Evolutionary conservation across 106 monocot species (phyloP).

Genomic region (Dioscorea alata): DNA sequence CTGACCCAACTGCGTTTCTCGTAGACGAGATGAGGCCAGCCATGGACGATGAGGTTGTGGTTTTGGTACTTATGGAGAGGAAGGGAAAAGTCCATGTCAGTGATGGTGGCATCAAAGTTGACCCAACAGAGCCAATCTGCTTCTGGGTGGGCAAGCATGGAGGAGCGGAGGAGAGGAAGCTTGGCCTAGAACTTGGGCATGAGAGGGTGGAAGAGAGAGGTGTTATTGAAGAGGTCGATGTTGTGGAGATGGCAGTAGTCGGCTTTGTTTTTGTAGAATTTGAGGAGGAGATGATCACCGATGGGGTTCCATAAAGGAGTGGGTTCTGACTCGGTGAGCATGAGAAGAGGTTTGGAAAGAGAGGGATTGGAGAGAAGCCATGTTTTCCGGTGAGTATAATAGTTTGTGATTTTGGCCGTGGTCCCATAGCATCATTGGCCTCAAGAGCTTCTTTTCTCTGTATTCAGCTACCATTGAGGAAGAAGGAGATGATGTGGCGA

Average conservation of each 20-base stretch:
- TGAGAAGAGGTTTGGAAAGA: constrained; percentile 11
- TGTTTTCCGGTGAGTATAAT: constrained; percentile 32
- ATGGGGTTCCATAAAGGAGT: constrained; percentile 27
- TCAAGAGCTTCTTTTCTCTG: no score
- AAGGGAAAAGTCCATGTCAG: constrained; percentile 85
- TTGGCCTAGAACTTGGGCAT: constrained; percentile 45
- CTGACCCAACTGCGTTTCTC: no score
- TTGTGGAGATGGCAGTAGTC: constrained; percentile 50
- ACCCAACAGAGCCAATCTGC: constrained; percentile 57
- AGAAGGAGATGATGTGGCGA: no score
- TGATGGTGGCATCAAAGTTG: constrained; percentile 82
- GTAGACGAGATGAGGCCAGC: no score
- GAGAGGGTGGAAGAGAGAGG: constrained; percentile 27
- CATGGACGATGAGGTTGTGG: constrained; percentile 64
- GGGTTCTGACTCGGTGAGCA: constrained; percentile 39
- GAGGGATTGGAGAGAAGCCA: constrained; percentile 30
- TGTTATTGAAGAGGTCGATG: constrained; percentile 41
- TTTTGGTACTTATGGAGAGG: constrained; percentile 41
- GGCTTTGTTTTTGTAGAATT: constrained; percentile 43
- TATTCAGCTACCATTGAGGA: no score
- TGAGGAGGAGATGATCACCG: constrained; percentile 50
- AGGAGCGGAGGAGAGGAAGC: constrained; percentile 33
- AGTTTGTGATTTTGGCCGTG: constrained; percentile 13
- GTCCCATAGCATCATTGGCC: no score
- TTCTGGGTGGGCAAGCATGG: constrained; percentile 53